These are phyloP conservation scores for Eucalyptus pauciflora DNA, from an alignment of 345 rosid species.

Conservation along the genomic window DNA sequence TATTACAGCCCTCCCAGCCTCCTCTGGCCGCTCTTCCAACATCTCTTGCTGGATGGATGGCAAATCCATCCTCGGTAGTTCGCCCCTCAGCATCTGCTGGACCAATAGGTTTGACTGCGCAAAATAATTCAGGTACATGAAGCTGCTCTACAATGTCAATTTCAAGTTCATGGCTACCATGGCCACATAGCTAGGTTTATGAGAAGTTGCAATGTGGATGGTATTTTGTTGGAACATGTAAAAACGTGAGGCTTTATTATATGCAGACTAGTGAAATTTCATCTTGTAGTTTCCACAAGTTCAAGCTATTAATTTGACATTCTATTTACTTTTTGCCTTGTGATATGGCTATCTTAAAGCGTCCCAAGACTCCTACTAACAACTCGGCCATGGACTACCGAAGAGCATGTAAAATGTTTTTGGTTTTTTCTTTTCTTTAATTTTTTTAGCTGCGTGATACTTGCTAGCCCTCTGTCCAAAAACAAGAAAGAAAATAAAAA, in stretches of 20 bases:
- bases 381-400: slow-evolving; percentile 53
- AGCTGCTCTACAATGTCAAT: neutral
- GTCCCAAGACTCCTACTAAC: slow-evolving; percentile 46
- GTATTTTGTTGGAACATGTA: neutral
- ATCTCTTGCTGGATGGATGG: slow-evolving; percentile 69
- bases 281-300: neutral
- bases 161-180: neutral
- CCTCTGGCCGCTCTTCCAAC: slow-evolving; percentile 50
- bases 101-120: slow-evolving; percentile 39
- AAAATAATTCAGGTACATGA: slow-evolving; percentile 47
- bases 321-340: neutral
- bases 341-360: slow-evolving; percentile 43
- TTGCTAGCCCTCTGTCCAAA: too few relatives aligned
- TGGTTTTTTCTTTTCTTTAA: too few relatives aligned
- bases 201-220: neutral
- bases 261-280: neutral
- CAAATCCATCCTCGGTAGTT: slow-evolving; percentile 47
- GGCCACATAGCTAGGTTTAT: neutral
- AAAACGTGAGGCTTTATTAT: neutral
- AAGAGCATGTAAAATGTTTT: slow-evolving; percentile 16
- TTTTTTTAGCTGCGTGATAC: too few relatives aligned
- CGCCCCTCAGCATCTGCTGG: slow-evolving; percentile 65
- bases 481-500: too few relatives aligned
- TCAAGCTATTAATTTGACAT: neutral
- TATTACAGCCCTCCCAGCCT: slow-evolving; percentile 61